Evolutionary conservation across 2,329 filamentous ascomycete genomes (phyloP), one percentile per base, ranked within the genome.

Genomic region (Epichloe coenophiala): DNA sequence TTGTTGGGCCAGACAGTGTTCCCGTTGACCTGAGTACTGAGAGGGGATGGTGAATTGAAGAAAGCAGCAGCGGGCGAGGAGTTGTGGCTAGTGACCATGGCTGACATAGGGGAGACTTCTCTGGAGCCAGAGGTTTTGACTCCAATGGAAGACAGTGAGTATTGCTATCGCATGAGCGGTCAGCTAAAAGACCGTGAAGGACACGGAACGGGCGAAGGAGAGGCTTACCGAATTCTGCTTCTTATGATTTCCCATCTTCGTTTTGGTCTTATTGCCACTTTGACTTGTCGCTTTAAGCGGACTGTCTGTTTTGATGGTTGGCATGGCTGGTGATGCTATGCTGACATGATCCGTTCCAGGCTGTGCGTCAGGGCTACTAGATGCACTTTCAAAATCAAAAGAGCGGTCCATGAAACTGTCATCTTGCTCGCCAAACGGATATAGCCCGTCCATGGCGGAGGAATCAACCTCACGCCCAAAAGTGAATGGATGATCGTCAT

Each of bases 331-430:
- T 6, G 71, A 74, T 8, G 69, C 65, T 55, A 73, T 69, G 50
- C 68, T 60, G 9, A 54, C 48, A 37, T 55, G 60, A 13, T 52
- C 54, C 11, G 51, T 56, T 9, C 51, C 55, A 36, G 55, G 58
- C 13, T 59, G 45, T 8, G 65, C 67, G 51, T 70, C 72, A 5
- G 80, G 77, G 53, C 77, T 83, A 56, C 73, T 79, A 2, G 76
- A 74, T 8, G 74, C 74, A 57, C 76, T 78, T 15, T 76, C 73
- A 59, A 83, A 81, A 55, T 80, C 75, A 56, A 81, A 78, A 45
- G 71, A 66, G 44, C 68, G 66, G 48, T 73, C 68, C 68, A 75
- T 71, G 48, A 69, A 69, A 56, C 68, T 68, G 53, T 74, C 72
- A 51, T 65, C 63, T 17, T 63, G 56, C n/a, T 64, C 59, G 33